Conservation (phyloP, 2,329 filamentous ascomycete species). For the Grosmannia serpens region DNA sequence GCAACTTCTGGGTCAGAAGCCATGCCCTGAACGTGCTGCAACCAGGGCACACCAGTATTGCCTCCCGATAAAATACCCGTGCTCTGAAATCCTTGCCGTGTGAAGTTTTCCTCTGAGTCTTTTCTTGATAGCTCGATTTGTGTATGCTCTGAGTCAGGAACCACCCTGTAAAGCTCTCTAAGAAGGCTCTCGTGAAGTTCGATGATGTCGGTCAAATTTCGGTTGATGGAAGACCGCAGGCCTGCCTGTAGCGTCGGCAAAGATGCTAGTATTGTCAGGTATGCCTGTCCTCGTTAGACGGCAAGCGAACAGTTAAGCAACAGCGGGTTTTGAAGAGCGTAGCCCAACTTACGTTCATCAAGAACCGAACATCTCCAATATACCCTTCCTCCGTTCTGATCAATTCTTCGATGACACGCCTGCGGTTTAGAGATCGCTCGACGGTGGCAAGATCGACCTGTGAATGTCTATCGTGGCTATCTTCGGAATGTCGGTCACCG, state of each 20-base stretch:
- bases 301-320: neutral
- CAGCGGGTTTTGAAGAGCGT: neutral
- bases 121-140: constrained; percentile 25
- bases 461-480: constrained; percentile 46
- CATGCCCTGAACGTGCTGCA: constrained; percentile 38
- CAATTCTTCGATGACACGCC: constrained; percentile 74
- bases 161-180: constrained; percentile 55
- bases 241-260: constrained; percentile 52
- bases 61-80: constrained; percentile 34
- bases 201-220: constrained; percentile 68
- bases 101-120: neutral
- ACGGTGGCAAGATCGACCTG: constrained; percentile 56
- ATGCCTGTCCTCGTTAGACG: constrained; percentile 39
- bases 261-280: constrained; percentile 64
- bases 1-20: constrained; percentile 46
- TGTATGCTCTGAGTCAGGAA: constrained; percentile 57
- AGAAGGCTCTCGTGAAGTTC: constrained; percentile 76
- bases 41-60: constrained; percentile 22
- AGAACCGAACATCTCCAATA: constrained; percentile 72
- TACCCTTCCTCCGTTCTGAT: constrained; percentile 81
- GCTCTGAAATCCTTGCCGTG: constrained; percentile 31
- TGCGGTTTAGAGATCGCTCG: constrained; percentile 61
- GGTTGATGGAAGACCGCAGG: constrained; percentile 62
- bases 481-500: constrained; percentile 50
- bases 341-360: constrained; percentile 58